Conservation (phyloP, 805 yeast species). For the Cyberlindnera maritima region DNA sequence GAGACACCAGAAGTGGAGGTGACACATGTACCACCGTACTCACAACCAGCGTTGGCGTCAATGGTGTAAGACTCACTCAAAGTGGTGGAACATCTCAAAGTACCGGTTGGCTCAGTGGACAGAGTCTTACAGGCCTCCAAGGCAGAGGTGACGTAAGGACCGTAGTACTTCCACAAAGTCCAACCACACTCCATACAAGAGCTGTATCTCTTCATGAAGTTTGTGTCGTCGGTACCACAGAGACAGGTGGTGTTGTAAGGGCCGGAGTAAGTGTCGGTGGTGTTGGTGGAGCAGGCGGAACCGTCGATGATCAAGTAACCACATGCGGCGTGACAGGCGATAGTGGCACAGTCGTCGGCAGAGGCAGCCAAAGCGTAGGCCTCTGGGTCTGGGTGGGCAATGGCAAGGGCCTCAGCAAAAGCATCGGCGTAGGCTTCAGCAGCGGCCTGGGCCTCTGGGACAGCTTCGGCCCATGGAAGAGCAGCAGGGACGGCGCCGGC, state of each 20-base stretch:
- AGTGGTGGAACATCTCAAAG: slow-evolving; percentile 29
- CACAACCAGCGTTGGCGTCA: slow-evolving; percentile 20
- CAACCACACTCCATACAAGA: slow-evolving; percentile 40
- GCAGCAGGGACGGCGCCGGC: slow-evolving; percentile 15
- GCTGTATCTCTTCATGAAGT: slow-evolving; percentile 29
- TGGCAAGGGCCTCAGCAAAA: slow-evolving; percentile 28
- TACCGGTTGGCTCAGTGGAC: slow-evolving; percentile 38
- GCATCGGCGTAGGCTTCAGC: slow-evolving; percentile 27
- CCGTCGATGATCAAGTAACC: slow-evolving; percentile 34
- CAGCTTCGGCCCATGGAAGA: slow-evolving; percentile 24
- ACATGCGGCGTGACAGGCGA: slow-evolving; percentile 35
- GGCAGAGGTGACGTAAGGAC: slow-evolving; percentile 30
- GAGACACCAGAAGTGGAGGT: slow-evolving; percentile 5
- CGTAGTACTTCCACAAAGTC: slow-evolving; percentile 38
- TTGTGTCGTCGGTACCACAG: slow-evolving; percentile 28
- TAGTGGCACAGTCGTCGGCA: slow-evolving; percentile 31
- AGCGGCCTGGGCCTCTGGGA: slow-evolving; percentile 24
- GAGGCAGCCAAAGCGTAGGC: slow-evolving; percentile 31
- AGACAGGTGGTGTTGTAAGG: slow-evolving; percentile 33
- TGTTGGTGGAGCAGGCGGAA: slow-evolving; percentile 26
- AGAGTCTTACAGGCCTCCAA: slow-evolving; percentile 31
- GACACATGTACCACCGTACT: slow-evolving; percentile 19
- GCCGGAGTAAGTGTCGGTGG: slow-evolving; percentile 23
- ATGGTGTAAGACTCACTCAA: slow-evolving; percentile 21
- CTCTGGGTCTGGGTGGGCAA: slow-evolving; percentile 31